phyloP scores from a whole-genome alignment of 2,329 filamentous ascomycete genomes.

The Aspergillus fumigatus region DNA sequence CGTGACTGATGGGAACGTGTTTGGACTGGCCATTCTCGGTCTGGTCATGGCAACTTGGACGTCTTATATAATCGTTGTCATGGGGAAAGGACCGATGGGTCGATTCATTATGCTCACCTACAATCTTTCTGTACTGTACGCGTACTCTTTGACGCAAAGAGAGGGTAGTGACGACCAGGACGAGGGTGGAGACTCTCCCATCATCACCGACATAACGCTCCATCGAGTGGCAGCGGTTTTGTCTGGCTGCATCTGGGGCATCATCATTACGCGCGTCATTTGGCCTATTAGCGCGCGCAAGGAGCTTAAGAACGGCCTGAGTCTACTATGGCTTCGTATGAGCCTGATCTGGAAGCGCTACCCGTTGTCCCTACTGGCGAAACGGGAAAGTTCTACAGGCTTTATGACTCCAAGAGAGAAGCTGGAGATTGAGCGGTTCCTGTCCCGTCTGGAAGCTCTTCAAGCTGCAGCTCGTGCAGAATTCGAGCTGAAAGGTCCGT shows the following conservation, averaged over 20 bases:
- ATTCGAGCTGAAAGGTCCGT: constrained; percentile 83
- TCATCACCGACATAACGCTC: constrained; percentile 81
- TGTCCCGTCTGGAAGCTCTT: constrained; percentile 67
- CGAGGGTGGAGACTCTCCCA: constrained; percentile 76
- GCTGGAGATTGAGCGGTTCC: constrained; percentile 75
- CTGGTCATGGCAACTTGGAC: constrained; percentile 76
- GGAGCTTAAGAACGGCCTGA: constrained; percentile 85
- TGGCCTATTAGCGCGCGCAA: constrained; percentile 89
- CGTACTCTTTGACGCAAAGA: constrained; percentile 78
- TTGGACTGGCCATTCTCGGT: constrained; percentile 72
- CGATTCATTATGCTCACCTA: constrained; percentile 94
- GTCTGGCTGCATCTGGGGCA: constrained; percentile 83
- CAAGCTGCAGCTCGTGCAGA: constrained; percentile 72
- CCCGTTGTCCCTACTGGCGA: constrained; percentile 69
- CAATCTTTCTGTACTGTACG: constrained; percentile 90
- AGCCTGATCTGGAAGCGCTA: constrained; percentile 94
- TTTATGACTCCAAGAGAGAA: constrained; percentile 91
- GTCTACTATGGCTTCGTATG: constrained; percentile 90
- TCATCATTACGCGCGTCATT: constrained; percentile 81
- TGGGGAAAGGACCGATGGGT: constrained; percentile 81
- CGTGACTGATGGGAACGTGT: constrained; percentile 66
- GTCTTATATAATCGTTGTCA: constrained; percentile 83
- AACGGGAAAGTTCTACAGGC: constrained; percentile 52
- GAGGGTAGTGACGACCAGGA: constrained; percentile 79
- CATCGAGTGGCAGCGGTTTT: constrained; percentile 86